These are phyloP conservation scores for Xenoacremonium recifei DNA, from an alignment of 2,329 filamentous ascomycete species.

Conservation along the genomic window DNA sequence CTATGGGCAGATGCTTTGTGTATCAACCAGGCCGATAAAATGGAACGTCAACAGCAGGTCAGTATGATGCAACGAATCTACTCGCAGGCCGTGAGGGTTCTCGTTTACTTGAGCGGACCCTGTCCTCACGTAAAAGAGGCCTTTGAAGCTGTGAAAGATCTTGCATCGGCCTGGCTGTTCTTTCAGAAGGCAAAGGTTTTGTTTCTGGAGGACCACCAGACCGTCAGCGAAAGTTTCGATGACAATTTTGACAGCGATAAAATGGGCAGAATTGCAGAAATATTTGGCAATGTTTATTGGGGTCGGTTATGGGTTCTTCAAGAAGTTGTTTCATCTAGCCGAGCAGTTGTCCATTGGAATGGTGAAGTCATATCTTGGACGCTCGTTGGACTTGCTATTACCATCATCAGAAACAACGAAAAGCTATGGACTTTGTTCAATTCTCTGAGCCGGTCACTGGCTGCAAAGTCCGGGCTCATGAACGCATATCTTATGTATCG, in stretches of 20 bases:
- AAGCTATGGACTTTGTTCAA: background rate
- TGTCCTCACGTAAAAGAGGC: no score
- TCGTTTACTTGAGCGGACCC: background rate
- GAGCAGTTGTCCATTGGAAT: slow-evolving; percentile 1
- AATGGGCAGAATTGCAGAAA: no score
- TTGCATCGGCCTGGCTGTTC: slow-evolving; percentile 1
- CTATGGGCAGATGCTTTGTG: slow-evolving; percentile 6
- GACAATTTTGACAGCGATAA: no score
- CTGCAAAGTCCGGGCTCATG: background rate
- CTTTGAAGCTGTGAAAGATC: background rate
- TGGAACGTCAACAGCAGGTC: slow-evolving; percentile 3
- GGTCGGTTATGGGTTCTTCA: slow-evolving; percentile 5
- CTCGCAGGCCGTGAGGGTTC: background rate
- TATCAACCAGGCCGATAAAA: slow-evolving; percentile 4
- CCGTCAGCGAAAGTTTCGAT: no score
- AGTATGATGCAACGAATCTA: slow-evolving; percentile 5
- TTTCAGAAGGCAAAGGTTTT: no score
- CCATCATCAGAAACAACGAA: slow-evolving; percentile 4
- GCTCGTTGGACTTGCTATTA: slow-evolving; percentile 1
- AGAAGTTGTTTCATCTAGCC: slow-evolving; percentile 2
- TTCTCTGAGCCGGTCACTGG: background rate
- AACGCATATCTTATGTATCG: slow-evolving; percentile 6
- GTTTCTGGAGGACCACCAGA: no score
- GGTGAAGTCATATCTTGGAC: slow-evolving; percentile 5
- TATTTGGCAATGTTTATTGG: no score